A percentile compares a stretch with the other conserved stretches of the same genome.
These are phyloP conservation scores for Pseudonitzschia multistriata DNA, from an alignment of 108 stramenopile species.

Conservation along the genomic window DNA sequence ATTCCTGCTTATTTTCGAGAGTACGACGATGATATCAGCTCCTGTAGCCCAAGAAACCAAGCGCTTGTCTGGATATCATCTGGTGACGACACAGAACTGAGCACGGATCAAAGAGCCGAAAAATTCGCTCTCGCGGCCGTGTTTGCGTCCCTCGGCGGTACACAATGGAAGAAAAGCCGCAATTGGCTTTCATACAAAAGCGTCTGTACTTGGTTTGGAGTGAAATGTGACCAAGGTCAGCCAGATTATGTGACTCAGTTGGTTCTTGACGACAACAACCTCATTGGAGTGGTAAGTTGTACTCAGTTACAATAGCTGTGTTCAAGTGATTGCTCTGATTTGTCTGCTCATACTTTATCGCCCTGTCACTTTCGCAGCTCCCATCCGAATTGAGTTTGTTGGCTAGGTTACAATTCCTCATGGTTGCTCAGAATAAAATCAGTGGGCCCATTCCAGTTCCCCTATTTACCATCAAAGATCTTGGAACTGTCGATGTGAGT, in stretches of 20 bases:
- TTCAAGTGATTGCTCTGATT: not conserved
- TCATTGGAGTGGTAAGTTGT: slow-evolving; percentile 30
- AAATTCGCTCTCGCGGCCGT: slow-evolving; percentile 36
- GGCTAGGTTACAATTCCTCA: slow-evolving; percentile 12
- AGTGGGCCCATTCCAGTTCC: slow-evolving; percentile 28
- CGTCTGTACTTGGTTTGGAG: slow-evolving; percentile 42
- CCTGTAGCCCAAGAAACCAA: slow-evolving; percentile 42
- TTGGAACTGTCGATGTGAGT: slow-evolving; percentile 30
- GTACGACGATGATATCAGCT: slow-evolving; percentile 20
- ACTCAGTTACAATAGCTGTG: not conserved
- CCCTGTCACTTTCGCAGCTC: slow-evolving; percentile 17
- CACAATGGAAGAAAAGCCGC: slow-evolving; percentile 16
- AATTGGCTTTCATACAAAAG: slow-evolving; percentile 23
- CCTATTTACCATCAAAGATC: slow-evolving; percentile 12
- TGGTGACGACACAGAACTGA: slow-evolving; percentile 25
- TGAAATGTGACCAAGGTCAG: slow-evolving; percentile 21
- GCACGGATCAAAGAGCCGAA: slow-evolving; percentile 19
- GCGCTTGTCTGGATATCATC: slow-evolving; percentile 46
- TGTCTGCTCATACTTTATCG: not conserved
- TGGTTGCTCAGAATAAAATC: slow-evolving; percentile 21
- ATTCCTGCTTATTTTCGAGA: slow-evolving; percentile 27
- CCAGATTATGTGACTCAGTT: slow-evolving; percentile 8
- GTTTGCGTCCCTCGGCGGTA: slow-evolving; percentile 23
- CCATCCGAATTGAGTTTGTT: slow-evolving; percentile 28
- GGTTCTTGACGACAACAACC: slow-evolving; percentile 18